phyloP scores from a whole-genome alignment of 2,329 filamentous ascomycete genomes.

The Fusarium chlamydosporum region DNA sequence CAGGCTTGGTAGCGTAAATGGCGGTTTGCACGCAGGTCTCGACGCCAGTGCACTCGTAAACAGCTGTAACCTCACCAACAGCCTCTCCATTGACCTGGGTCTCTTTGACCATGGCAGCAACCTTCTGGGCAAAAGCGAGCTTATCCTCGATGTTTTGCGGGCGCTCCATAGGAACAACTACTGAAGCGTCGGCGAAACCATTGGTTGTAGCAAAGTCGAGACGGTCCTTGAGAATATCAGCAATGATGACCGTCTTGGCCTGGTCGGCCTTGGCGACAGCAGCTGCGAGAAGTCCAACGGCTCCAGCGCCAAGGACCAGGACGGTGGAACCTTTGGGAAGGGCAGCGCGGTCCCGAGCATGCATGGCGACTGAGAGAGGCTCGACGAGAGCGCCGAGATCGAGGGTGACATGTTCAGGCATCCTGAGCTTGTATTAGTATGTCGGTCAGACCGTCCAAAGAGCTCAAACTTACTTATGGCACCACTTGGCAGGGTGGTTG shows the following conservation, averaged over 20 bases:
- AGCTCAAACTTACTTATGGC: conserved; percentile 62
- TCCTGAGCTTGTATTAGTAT: conserved; percentile 50
- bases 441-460: neutral
- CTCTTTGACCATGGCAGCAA: conserved; percentile 61
- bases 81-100: conserved; percentile 58
- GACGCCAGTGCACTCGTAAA: conserved; percentile 85
- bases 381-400: conserved; percentile 71
- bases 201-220: conserved; percentile 70
- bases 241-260: conserved; percentile 64
- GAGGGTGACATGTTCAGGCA: conserved; percentile 64
- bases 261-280: conserved; percentile 68
- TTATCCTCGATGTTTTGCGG: conserved; percentile 67
- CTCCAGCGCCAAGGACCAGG: conserved; percentile 72
- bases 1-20: conserved; percentile 77
- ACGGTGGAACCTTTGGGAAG: conserved; percentile 60
- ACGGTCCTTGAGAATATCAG: conserved; percentile 70
- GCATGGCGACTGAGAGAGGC: conserved; percentile 72
- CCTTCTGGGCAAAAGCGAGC: conserved; percentile 64
- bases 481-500: conserved; percentile 70
- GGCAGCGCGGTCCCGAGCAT: conserved; percentile 65
- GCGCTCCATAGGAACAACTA: conserved; percentile 65
- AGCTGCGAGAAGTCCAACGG: conserved; percentile 71
- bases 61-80: conserved; percentile 74
- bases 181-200: conserved; percentile 67
- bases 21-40: conserved; percentile 81